Evolutionary conservation across 495 filamentous ascomycete species (phyloP), one percentile per base, ranked within the genome.

Genomic region (Aeminium ludgeri): DNA sequence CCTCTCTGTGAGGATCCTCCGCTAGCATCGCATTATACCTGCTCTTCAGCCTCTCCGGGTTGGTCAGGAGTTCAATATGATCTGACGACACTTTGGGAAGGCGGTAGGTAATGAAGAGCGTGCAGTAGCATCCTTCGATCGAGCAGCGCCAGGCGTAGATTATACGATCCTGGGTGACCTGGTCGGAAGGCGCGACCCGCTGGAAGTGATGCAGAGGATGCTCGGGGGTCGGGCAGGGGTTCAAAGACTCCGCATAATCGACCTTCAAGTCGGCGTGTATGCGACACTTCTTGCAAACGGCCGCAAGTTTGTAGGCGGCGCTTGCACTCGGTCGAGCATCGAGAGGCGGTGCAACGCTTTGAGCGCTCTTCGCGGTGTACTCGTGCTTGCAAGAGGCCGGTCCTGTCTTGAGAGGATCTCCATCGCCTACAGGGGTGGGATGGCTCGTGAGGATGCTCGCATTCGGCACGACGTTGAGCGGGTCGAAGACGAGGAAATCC

Each of bases 61-160:
- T 72, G 3, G 59, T 70, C 35, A 89, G 56, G 12, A 75, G 55
- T 1, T 57, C 43, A 0, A 80, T 53, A 55, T 67, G 66, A 17
- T 66, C 53, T 1, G 58, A 46, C 3, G 40, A 54, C 19, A 85
- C 51, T 0, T 75, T 61, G 1, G 73, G 73, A 5, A 65, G 64
- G 33, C 65, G 57, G 10, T 77, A 58, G 12, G 65, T 62, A 34
- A 86, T 61, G 1, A 59, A 59, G n/a, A 80, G 57, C 34, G 59
- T 59, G 16, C 68, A 66, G 1, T 66, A 53, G 46, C 80, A 85
- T 18, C 59, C 53, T 12, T 59, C 46, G 13, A 67, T 59, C 0
- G 74, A 75, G 56, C 83, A 91, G 43, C 61, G 58, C 52, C 76
- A 86, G 23, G 54, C 44, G 36, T 61, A 58, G 12, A n/a, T 40